Evolutionary conservation across 495 filamentous ascomycete genomes (phyloP), one percentile per base, ranked within the genome.

Genomic region (Thermothielavioides terrestris): DNA sequence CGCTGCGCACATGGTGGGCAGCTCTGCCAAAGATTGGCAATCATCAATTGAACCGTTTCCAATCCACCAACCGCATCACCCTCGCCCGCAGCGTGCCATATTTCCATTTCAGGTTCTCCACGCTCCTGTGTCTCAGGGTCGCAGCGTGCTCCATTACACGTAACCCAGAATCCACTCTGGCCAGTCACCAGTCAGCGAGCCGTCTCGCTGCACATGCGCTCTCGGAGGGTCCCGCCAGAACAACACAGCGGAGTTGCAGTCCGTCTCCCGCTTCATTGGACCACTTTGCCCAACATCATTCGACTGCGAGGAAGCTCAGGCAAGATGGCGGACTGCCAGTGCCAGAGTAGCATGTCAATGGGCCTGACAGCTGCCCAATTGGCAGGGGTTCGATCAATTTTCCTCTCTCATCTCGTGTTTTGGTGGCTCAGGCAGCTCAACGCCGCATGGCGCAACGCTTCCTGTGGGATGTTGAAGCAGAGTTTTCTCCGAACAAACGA

Each of bases 21-120:
- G 36, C 32, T 25, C 42, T 18, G 40, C n/a, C n/a, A 40, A 26
- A 44, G 46, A 55, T 49, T 54, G 52, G 28, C 39, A 52, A 45
- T 45, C 39, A 52, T 52, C 49, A 52, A 45, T 30, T 36, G 23
- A 39, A 45, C 22, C 27, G 21, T 52, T 45, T 30, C 49, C 49
- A 52, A 32, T 52, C 41, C 49, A 42, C 41, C 39, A 40, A 49
- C 36, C 20, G 46, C 28, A 17, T 41, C 27, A 34, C 27, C 8
- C 6, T 40, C n/a, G 0, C 10, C 14, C 4, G 12, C 37, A 25
- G 47, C 47, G 28, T 49, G 47, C 37, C 38, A 35, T 49, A 26
- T 30, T 41, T 49, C 31, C 14, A 15, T 6, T 10, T 20, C 34
- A 22, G 25, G 25, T 9, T 43, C 47, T 50, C 47, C 47, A 43